Evolutionary conservation across 208 protist genomes (phyloP).

Genomic region (Trichomonas vaginalis): DNA sequence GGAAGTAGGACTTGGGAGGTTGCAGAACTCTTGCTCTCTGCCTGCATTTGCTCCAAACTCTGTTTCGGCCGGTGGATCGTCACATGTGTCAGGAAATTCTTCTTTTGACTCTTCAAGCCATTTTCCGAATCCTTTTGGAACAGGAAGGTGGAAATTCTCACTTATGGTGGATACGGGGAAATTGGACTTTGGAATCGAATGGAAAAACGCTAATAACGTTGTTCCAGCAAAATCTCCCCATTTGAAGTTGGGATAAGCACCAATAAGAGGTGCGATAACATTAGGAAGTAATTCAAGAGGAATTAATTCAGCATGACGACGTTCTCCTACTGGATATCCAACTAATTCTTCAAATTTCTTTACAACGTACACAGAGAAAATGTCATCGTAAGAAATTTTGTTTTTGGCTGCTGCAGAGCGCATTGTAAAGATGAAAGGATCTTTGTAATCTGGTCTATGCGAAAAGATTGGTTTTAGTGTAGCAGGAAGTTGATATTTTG

Average conservation of each 20-base stretch:
- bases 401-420: neutral
- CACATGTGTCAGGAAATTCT: neutral
- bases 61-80: neutral
- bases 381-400: neutral
- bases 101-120: neutral
- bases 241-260: neutral
- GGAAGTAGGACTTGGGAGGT: neutral
- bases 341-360: neutral
- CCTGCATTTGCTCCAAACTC: neutral
- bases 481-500: neutral
- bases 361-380: neutral
- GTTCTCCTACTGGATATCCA: neutral
- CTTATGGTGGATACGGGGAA: neutral
- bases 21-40: neutral
- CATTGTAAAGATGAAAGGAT: neutral
- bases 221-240: neutral
- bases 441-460: neutral
- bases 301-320: neutral
- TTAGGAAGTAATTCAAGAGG: neutral
- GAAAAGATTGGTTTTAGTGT: neutral
- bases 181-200: neutral
- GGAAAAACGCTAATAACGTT: neutral
- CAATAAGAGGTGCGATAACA: neutral
- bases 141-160: neutral
- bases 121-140: neutral